These are phyloP conservation scores for Aspergillus alliaceus DNA, from an alignment of 2,329 filamentous ascomycete genomes.

Conservation along the genomic window DNA sequence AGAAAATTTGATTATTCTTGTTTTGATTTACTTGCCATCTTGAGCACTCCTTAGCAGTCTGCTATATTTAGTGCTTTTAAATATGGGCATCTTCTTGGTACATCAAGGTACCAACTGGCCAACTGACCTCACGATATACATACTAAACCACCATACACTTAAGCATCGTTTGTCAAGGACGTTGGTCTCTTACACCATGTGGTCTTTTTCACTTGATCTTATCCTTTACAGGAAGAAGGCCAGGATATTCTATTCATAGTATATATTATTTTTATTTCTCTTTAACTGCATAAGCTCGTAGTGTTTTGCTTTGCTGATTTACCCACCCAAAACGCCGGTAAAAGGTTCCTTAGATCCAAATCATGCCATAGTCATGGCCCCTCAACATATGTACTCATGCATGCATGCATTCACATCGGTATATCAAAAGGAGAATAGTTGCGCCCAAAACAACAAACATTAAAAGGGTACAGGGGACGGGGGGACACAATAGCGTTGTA, in stretches of 20 bases:
- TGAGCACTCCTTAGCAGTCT: not conserved
- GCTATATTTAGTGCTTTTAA: no score
- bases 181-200: no score
- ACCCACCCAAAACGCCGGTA: not conserved
- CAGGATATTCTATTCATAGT: no score
- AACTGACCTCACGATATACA: no score
- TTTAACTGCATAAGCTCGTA: not conserved
- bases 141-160: no score
- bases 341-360: not conserved
- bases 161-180: no score
- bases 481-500: not conserved
- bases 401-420: not conserved
- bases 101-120: no score
- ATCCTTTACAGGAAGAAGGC: no score
- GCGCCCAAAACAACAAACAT: not conserved
- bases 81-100: no score
- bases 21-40: not conserved
- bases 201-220: no score
- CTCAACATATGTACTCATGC: not conserved
- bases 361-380: not conserved
- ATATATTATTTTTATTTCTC: conserved; percentile 1
- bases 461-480: not conserved
- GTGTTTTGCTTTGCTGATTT: not conserved
- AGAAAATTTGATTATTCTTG: not conserved
- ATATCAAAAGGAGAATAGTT: conserved; percentile 1